These are phyloP conservation scores for Nicotiana otophora DNA, from an alignment of 257 asterid species.

Conservation along the genomic window DNA sequence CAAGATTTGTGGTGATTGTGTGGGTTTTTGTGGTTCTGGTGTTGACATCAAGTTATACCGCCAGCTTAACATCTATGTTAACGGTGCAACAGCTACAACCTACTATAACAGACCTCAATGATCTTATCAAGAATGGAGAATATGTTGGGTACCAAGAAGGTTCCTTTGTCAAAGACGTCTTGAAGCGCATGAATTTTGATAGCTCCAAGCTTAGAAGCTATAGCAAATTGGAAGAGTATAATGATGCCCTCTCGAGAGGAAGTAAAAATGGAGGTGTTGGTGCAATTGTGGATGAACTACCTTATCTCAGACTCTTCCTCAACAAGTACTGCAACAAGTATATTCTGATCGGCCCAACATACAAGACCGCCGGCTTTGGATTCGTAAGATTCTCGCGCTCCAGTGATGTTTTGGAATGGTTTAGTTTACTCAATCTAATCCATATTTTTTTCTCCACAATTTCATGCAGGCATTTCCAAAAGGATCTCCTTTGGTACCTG, in stretches of 20 bases:
- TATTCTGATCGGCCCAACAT: slow-evolving; percentile 27
- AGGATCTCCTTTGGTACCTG: slow-evolving; percentile 37
- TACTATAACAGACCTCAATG: slow-evolving; percentile 18
- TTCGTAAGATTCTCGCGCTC: slow-evolving; percentile 25
- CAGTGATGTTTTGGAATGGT: neutral
- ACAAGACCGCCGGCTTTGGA: slow-evolving; percentile 44
- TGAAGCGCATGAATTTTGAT: slow-evolving; percentile 20
- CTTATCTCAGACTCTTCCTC: slow-evolving; percentile 30
- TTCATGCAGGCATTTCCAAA: slow-evolving; percentile 30
- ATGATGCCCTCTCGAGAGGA: slow-evolving; percentile 23
- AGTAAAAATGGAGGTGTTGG: slow-evolving; percentile 33
- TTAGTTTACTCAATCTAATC: neutral
- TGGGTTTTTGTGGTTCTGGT: slow-evolving; percentile 47
- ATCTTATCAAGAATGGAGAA: slow-evolving; percentile 29
- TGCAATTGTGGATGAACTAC: slow-evolving; percentile 41
- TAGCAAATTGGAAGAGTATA: slow-evolving; percentile 17
- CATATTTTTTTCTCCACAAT: neutral
- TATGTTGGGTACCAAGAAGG: slow-evolving; percentile 48
- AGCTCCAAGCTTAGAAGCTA: slow-evolving; percentile 26
- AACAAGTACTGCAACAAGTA: slow-evolving; percentile 33
- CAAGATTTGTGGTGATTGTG: slow-evolving; percentile 31
- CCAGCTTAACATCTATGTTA: slow-evolving; percentile 44
- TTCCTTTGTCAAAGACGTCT: slow-evolving; percentile 31
- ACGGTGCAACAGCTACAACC: slow-evolving; percentile 31
- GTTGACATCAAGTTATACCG: slow-evolving; percentile 44